These are phyloP conservation scores for Alternaria brassicae DNA, from an alignment of 2,329 filamentous ascomycete species.

Conservation along the genomic window DNA sequence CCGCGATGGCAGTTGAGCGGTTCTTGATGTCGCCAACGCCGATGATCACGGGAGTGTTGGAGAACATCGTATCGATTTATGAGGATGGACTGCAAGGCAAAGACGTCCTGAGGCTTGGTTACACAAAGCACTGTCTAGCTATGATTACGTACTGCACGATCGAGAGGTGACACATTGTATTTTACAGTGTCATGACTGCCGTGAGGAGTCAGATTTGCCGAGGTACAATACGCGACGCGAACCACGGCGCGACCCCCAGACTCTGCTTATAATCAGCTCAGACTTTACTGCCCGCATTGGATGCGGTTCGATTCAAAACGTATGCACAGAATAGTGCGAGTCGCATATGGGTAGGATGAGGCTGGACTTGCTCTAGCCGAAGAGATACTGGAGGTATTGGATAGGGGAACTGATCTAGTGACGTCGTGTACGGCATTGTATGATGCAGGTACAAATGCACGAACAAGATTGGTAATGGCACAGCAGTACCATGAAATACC, in stretches of 20 bases:
- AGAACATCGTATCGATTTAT: not conserved
- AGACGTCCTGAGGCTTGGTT: not conserved
- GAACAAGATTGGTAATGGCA: not conserved
- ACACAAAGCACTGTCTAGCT: not conserved
- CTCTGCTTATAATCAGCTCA: not conserved
- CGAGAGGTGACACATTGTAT: not conserved
- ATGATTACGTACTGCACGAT: not conserved
- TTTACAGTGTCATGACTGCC: constrained; percentile 17
- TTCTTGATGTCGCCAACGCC: constrained; percentile 70
- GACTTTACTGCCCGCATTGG: not conserved
- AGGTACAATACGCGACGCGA: constrained; percentile 4
- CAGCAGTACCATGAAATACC: not conserved
- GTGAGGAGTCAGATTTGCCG: constrained; percentile 11
- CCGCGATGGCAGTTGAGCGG: constrained; percentile 57
- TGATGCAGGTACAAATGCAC: not conserved
- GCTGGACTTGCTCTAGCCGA: not conserved
- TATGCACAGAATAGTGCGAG: not conserved
- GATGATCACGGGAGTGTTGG: constrained; percentile 61
- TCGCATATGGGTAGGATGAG: not conserved
- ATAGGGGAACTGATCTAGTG: not conserved
- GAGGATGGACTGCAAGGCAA: not conserved
- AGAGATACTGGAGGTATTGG: not conserved
- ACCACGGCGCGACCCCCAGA: not conserved
- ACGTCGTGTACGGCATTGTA: not conserved
- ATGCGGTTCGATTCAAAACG: not conserved